A percentile compares a stretch with the other conserved stretches of the same genome.
These are phyloP conservation scores for Corchorus olitorius DNA, from an alignment of 345 rosid species.

Conservation along the genomic window DNA sequence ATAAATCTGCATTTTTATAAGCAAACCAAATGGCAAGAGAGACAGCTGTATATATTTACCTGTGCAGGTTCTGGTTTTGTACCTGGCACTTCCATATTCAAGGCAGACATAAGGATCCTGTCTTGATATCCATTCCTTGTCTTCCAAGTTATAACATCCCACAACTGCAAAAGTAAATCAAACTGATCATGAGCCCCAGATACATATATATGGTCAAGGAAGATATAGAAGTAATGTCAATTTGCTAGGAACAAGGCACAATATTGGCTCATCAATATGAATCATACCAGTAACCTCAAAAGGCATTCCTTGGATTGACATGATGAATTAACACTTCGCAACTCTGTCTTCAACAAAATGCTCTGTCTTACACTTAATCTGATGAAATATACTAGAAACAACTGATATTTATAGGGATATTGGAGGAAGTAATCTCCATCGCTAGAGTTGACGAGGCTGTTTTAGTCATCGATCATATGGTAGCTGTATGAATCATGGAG, in stretches of 20 bases:
- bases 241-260: background rate
- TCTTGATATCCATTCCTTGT: constrained; percentile 57
- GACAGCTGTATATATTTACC: constrained; percentile 26
- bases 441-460: background rate
- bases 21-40: background rate
- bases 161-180: constrained; percentile 33
- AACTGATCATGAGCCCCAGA: background rate
- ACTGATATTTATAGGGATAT: constrained; percentile 13
- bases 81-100: constrained; percentile 46
- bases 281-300: constrained; percentile 54
- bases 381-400: background rate
- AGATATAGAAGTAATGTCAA: background rate
- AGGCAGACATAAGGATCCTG: constrained; percentile 57
- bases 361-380: background rate
- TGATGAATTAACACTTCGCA: constrained; percentile 20
- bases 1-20: background rate
- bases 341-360: background rate
- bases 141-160: constrained; percentile 50
- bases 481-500: background rate
- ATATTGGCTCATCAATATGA: background rate
- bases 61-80: constrained; percentile 53
- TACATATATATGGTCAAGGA: too few species aligned
- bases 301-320: constrained; percentile 52
- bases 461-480: background rate
- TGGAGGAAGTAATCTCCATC: background rate